phyloP scores from a whole-genome alignment of 73 alveolate species.

The Paramecium tetraurelia region DNA sequence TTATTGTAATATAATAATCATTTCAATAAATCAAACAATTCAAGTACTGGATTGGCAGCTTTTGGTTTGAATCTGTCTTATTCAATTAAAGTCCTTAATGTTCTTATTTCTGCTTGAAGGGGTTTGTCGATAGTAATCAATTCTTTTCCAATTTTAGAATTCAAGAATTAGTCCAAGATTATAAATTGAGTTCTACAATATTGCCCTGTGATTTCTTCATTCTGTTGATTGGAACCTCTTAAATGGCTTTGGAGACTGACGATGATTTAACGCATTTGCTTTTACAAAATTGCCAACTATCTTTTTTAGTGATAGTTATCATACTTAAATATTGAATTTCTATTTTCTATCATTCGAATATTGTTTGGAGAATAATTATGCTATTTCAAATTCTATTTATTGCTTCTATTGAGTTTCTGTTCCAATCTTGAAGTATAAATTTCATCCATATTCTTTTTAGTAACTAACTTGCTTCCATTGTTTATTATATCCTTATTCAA shows the following conservation, averaged over 20 bases:
- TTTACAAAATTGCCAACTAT: neutral
- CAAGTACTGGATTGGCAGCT: neutral
- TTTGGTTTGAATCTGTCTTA: neutral
- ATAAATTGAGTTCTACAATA: neutral
- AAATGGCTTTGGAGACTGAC: neutral
- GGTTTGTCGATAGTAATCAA: neutral
- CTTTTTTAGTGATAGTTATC: conserved; percentile 33
- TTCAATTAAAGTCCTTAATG: neutral
- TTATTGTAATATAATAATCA: neutral
- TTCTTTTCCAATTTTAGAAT: neutral
- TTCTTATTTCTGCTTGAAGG: neutral
- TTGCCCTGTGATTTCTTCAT: neutral
- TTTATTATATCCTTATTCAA: neutral
- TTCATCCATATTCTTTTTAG: neutral
- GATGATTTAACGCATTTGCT: neutral
- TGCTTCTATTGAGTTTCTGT: neutral
- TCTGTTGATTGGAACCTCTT: neutral
- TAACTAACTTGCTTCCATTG: neutral
- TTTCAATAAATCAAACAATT: neutral
- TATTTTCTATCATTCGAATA: neutral
- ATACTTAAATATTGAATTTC: conserved; percentile 1
- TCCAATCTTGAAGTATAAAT: neutral
- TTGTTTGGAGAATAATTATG: conserved; percentile 6
- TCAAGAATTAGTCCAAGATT: neutral
- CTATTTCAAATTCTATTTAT: neutral